Percentiles rank a stretch among this genome's conserved stretches.
phyloP scores from a whole-genome alignment of 2,329 filamentous ascomycete species.

The Aureobasidium sp. region DNA sequence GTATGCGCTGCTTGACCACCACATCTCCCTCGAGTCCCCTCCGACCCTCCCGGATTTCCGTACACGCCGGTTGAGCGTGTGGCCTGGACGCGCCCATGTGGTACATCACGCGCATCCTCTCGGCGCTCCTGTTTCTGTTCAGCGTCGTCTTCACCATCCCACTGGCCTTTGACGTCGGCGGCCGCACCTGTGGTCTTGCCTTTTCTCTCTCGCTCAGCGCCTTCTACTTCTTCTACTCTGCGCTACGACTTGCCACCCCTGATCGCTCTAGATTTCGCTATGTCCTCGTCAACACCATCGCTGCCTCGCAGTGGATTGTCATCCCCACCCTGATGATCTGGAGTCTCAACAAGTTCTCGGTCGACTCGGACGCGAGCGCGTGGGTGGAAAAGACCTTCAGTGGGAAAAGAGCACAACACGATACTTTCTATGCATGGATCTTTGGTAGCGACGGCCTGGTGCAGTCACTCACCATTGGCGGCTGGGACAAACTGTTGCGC shows the following conservation, averaged over 20 bases:
- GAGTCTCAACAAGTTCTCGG: slow-evolving; percentile 90
- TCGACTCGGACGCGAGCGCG: slow-evolving; percentile 68
- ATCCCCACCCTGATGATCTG: slow-evolving; percentile 85
- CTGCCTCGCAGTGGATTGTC: slow-evolving; percentile 76
- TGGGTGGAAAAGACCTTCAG: slow-evolving; percentile 79
- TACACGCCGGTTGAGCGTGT: slow-evolving; percentile 15
- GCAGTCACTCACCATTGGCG: slow-evolving; percentile 71
- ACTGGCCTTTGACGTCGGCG: slow-evolving; percentile 95
- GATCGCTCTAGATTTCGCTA: slow-evolving; percentile 67
- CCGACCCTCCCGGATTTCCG: not conserved
- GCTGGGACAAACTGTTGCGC: slow-evolving; percentile 80
- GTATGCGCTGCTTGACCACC: not conserved
- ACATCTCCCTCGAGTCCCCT: not conserved
- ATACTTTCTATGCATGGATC: slow-evolving; percentile 73
- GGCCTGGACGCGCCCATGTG: slow-evolving; percentile 52
- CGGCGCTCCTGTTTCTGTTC: slow-evolving; percentile 78
- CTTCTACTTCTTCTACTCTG: slow-evolving; percentile 87
- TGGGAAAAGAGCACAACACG: slow-evolving; percentile 54
- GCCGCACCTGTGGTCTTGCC: slow-evolving; percentile 84
- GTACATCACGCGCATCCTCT: slow-evolving; percentile 66
- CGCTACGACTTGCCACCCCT: slow-evolving; percentile 74
- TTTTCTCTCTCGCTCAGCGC: slow-evolving; percentile 83
- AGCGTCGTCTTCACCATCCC: slow-evolving; percentile 93
- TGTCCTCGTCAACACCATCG: slow-evolving; percentile 61
- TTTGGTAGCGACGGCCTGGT: slow-evolving; percentile 80